Percentiles rank a stretch among this genome's conserved stretches.
These are phyloP conservation scores for Amanita subjunquillea DNA, from an alignment of 768 basidiomycete species.

Conservation along the genomic window DNA sequence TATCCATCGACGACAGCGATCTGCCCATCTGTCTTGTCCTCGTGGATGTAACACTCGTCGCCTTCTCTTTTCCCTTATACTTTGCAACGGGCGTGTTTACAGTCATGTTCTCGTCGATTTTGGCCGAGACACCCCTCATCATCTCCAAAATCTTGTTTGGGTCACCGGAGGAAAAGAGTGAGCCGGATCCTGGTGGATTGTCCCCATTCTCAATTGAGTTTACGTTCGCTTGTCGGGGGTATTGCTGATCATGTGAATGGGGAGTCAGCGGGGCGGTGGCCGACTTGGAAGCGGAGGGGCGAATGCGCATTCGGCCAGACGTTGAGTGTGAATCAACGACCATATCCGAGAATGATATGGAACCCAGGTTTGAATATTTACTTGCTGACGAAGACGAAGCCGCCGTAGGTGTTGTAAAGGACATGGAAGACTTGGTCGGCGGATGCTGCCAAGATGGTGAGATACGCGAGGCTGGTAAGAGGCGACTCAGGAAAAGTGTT, in stretches of 20 bases:
- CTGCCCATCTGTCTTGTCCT: background rate
- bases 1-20: background rate
- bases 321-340: background rate
- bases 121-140: conserved; percentile 5
- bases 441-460: conserved; percentile 6
- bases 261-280: background rate
- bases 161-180: background rate
- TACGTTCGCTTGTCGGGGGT: background rate
- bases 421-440: background rate
- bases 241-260: background rate
- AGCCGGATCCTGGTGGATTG: background rate
- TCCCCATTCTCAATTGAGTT: background rate
- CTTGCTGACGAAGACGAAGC: background rate
- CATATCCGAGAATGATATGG: background rate
- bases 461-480: background rate
- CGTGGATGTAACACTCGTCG: background rate
- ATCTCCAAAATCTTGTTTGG: conserved; percentile 1
- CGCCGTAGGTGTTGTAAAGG: background rate
- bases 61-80: background rate
- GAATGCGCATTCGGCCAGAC: background rate
- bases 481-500: background rate
- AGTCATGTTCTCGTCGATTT: background rate
- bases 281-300: background rate
- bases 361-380: background rate
- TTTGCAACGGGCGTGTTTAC: background rate